A percentile compares a stretch with the other conserved stretches of the same genome.
phyloP scores from a whole-genome alignment of 1,284 basidiomycete genomes.

The Ganoderma sinense region DNA sequence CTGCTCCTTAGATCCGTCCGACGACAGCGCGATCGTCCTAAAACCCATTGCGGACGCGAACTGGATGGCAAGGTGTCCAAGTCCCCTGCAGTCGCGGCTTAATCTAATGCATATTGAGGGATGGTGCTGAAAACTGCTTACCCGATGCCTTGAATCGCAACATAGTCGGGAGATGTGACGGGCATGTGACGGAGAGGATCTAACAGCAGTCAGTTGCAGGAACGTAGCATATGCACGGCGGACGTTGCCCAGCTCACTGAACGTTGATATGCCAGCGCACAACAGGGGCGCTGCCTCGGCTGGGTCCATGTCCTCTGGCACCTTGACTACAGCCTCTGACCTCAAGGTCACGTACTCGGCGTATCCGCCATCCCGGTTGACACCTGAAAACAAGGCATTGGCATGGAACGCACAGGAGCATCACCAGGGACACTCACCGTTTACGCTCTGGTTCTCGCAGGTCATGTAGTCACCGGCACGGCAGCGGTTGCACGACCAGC shows the following conservation, averaged over 20 bases:
- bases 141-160: constrained; percentile 44
- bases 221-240: background rate
- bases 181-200: constrained; percentile 37
- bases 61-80: constrained; percentile 44
- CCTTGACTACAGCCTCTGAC: constrained; percentile 64
- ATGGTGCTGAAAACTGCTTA: constrained; percentile 15
- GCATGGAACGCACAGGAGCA: constrained; percentile 35
- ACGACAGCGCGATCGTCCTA: constrained; percentile 40
- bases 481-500: constrained; percentile 33
- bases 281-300: constrained; percentile 84
- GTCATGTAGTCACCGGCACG: constrained; percentile 31
- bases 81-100: constrained; percentile 30
- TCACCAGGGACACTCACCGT: constrained; percentile 37
- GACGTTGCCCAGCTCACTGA: constrained; percentile 26
- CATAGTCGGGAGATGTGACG: constrained; percentile 37
- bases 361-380: constrained; percentile 27
- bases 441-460: constrained; percentile 34
- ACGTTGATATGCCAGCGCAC: constrained; percentile 62
- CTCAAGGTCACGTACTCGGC: constrained; percentile 35
- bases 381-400: constrained; percentile 13
- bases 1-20: constrained; percentile 35
- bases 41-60: constrained; percentile 40
- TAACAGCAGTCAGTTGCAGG: background rate
- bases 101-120: background rate
- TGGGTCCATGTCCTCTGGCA: constrained; percentile 73